Evolutionary conservation across 2,329 filamentous ascomycete species (phyloP).

Genomic region (Talaromyces sp.): DNA sequence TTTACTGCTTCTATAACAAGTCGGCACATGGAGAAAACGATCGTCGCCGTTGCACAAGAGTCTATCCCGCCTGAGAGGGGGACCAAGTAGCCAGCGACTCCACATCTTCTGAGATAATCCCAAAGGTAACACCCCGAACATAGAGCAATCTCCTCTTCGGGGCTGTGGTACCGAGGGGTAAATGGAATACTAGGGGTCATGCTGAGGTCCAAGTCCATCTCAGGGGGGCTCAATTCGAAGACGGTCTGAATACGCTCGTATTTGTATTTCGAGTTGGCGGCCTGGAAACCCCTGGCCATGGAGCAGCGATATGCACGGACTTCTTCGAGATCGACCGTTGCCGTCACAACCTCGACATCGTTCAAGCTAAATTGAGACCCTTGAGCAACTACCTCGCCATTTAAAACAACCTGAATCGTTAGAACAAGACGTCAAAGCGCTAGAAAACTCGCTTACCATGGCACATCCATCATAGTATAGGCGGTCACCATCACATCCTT

Average conservation of each 20-base stretch:
- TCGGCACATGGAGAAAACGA: constrained; percentile 31
- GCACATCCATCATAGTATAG: constrained; percentile 58
- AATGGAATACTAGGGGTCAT: constrained; percentile 15
- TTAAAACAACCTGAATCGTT: constrained; percentile 48
- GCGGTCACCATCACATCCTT: constrained; percentile 53
- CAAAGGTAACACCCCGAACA: constrained; percentile 23
- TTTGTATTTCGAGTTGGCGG: constrained; percentile 16
- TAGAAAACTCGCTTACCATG: constrained; percentile 46
- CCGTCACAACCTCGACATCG: constrained; percentile 60
- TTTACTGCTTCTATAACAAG: constrained; percentile 24
- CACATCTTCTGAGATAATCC: constrained; percentile 28
- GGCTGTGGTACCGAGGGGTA: constrained; percentile 16
- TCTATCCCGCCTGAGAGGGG: constrained; percentile 31
- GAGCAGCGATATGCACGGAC: constrained; percentile 46
- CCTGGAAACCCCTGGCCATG: constrained; percentile 25
- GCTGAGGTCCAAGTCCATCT: constrained; percentile 14
- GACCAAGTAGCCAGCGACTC: constrained; percentile 26
- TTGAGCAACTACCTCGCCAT: constrained; percentile 39
- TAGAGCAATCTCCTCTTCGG: constrained; percentile 25
- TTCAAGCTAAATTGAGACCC: constrained; percentile 26
- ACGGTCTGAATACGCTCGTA: constrained; percentile 27
- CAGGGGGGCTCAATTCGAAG: constrained; percentile 21
- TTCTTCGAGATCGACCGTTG: constrained; percentile 64
- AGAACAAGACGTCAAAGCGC: constrained; percentile 42
- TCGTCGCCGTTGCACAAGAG: constrained; percentile 24